Percentiles rank a stretch among this genome's conserved stretches.
phyloP scores from a whole-genome alignment of 768 basidiomycete species.

The Scleroderma citrinum region DNA sequence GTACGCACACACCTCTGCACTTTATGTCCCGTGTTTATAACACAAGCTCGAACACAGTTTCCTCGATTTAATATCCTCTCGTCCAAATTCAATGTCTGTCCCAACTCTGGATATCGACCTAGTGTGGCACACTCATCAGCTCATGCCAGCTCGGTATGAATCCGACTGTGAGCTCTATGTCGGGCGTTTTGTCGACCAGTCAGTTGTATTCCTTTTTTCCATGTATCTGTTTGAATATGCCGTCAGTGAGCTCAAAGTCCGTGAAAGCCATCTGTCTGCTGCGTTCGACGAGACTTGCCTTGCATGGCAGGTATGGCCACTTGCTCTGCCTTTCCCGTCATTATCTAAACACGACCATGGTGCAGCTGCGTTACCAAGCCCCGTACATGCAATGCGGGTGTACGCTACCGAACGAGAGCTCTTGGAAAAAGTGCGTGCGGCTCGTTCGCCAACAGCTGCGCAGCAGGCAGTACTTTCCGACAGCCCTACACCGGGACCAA shows the following conservation, averaged over 20 bases:
- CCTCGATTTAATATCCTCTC: slow-evolving; percentile 48
- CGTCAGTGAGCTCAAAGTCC: slow-evolving; percentile 44
- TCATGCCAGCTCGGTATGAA: slow-evolving; percentile 42
- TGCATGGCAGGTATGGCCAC: slow-evolving; percentile 39
- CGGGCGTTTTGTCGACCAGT: slow-evolving; percentile 52
- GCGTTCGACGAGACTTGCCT: slow-evolving; percentile 49
- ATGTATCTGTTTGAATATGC: background rate
- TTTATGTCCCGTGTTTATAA: background rate
- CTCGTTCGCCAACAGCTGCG: slow-evolving; percentile 18
- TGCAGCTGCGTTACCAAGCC: slow-evolving; percentile 38
- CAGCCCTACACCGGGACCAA: slow-evolving; percentile 30
- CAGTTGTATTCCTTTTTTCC: slow-evolving; percentile 13
- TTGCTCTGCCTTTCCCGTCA: no score
- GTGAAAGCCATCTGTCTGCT: slow-evolving; percentile 38
- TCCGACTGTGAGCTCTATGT: slow-evolving; percentile 38
- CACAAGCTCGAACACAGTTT: slow-evolving; percentile 30
- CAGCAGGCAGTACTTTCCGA: slow-evolving; percentile 25
- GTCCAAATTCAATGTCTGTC: slow-evolving; percentile 39
- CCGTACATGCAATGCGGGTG: slow-evolving; percentile 60
- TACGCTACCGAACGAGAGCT: slow-evolving; percentile 39
- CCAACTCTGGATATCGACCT: slow-evolving; percentile 74
- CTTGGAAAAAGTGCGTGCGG: slow-evolving; percentile 38
- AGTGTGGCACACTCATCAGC: slow-evolving; percentile 71
- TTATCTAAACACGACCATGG: slow-evolving; percentile 7
- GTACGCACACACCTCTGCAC: slow-evolving; percentile 24